These are phyloP conservation scores for Cairneyella variabilis DNA, from an alignment of 495 filamentous ascomycete species.

Conservation along the genomic window DNA sequence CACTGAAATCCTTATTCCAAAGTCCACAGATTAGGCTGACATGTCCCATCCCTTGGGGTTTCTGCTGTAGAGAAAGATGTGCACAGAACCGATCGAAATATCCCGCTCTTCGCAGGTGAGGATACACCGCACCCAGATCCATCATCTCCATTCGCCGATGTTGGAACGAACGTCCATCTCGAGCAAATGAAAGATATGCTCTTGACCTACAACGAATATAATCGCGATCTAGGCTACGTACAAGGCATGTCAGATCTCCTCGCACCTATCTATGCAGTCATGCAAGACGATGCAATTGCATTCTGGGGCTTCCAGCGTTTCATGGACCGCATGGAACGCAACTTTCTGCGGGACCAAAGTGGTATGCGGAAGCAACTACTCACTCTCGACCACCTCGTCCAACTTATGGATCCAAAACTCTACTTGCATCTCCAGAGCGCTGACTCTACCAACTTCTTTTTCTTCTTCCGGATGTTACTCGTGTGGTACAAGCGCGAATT, in stretches of 20 bases:
- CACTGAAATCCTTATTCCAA: slow-evolving; percentile 3
- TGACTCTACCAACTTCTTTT: slow-evolving; percentile 98
- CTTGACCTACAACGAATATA: slow-evolving; percentile 96
- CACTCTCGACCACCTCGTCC: slow-evolving; percentile 87
- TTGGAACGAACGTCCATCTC: slow-evolving; percentile 93
- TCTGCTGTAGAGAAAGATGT: slow-evolving; percentile 84
- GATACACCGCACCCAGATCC: slow-evolving; percentile 98
- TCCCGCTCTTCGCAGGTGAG: slow-evolving; percentile 91
- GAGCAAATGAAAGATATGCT: slow-evolving; percentile 99
- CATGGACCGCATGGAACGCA: slow-evolving; percentile 97
- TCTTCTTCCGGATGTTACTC: slow-evolving; percentile 97
- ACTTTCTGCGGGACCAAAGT: slow-evolving; percentile 91
- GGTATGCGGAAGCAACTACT: slow-evolving; percentile 92
- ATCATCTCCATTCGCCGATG: slow-evolving; percentile 86
- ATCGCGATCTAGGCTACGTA: slow-evolving; percentile 88
- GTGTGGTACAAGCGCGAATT: slow-evolving; percentile 99
- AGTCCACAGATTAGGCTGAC: slow-evolving; percentile 18
- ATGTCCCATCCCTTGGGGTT: slow-evolving; percentile 35
- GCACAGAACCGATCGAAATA: slow-evolving; percentile 89
- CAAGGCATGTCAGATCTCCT: slow-evolving; percentile 98
- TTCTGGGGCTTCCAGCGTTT: slow-evolving; percentile 97
- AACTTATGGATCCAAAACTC: slow-evolving; percentile 92
- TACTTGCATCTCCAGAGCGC: slow-evolving; percentile 85
- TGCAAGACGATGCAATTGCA: slow-evolving; percentile 93
- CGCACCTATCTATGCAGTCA: slow-evolving; percentile 91